Conservation (phyloP, 2,329 filamentous ascomycete species). For the Pseudodiploospora longispora region DNA sequence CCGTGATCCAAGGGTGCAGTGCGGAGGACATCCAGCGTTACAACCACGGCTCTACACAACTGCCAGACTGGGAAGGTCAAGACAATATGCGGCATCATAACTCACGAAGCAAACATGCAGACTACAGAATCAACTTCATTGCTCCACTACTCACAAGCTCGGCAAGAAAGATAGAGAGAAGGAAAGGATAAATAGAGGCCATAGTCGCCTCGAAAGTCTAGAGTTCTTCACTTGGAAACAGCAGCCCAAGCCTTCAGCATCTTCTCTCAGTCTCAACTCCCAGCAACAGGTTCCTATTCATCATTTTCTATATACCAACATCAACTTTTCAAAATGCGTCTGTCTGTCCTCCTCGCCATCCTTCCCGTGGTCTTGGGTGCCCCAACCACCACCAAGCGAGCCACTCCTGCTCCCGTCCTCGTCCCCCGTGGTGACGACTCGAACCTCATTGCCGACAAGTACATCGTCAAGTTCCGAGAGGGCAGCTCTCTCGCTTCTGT, state of each 20-base stretch:
- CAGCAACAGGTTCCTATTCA: neutral
- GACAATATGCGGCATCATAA: neutral
- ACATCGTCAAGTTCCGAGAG: slow-evolving; percentile 23
- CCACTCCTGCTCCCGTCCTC: slow-evolving; percentile 18
- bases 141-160: neutral
- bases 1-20: neutral
- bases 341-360: slow-evolving; percentile 15
- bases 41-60: slow-evolving; percentile 1
- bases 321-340: slow-evolving; percentile 13
- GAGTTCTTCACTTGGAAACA: slow-evolving; percentile 1
- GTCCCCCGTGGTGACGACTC: slow-evolving; percentile 7
- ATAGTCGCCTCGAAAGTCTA: neutral
- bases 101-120: neutral
- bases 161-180: neutral
- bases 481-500: slow-evolving; percentile 9
- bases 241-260: slow-evolving; percentile 3
- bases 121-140: neutral
- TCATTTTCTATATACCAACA: neutral
- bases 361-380: slow-evolving; percentile 16
- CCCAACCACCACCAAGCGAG: slow-evolving; percentile 14
- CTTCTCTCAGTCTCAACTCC: neutral
- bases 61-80: slow-evolving; percentile 7
- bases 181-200: slow-evolving; percentile 8
- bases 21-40: neutral
- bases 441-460: slow-evolving; percentile 17